Base-by-base conservation (phyloP, 345 rosid genomes). In the Lenwebbia sp. region DNA sequence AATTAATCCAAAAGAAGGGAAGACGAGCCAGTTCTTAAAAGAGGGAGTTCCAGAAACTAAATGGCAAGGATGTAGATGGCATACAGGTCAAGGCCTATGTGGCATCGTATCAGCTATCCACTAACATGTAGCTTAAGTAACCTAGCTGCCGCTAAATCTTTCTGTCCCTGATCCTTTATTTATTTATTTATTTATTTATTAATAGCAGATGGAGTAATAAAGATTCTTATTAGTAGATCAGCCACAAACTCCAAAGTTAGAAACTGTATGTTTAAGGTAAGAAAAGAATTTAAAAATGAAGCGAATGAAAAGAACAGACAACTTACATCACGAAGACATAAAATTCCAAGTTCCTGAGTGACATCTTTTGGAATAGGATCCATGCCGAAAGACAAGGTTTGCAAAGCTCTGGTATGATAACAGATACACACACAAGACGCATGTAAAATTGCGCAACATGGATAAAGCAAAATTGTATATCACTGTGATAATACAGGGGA, bases 301-400 rank as follows among this genome's bases (percentile, higher is more conserved):
- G 56, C 15, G 13, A 55, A 53, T 2, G 1, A 84, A 47, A 52
- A 84, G 56, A 82, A 84, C 84, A 70, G n/a, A 75, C 55, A 54
- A 89, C 96, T 92, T 90, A 94, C 99, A 88, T 95, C 95, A 90
- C 54, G 87, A 82, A 96, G 99, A 85, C 89, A 85, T 84, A 95
- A 86, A 87, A 97, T 91, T 86, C 94, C 95, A 92, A 95, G 93
- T n/a, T 91, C 95, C 88, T 86, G 89, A 28, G 90, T 90, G 88
- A 97, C 88, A 86, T 91, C 96, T 89, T 88, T 85, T 85, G 98
- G 99, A 86, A 97, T 88, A 56, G 98, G 98, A 92, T 97, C 99
- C 87, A 96, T 85, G 89, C 90, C 84, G 56, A 83, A 87, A 54
- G 90, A 91, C 90, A 96, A 92, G 70, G 87, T 86, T 85, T 86